Base-by-base conservation (phyloP, 2,329 filamentous ascomycete genomes). In the Fusarium graminum region DNA sequence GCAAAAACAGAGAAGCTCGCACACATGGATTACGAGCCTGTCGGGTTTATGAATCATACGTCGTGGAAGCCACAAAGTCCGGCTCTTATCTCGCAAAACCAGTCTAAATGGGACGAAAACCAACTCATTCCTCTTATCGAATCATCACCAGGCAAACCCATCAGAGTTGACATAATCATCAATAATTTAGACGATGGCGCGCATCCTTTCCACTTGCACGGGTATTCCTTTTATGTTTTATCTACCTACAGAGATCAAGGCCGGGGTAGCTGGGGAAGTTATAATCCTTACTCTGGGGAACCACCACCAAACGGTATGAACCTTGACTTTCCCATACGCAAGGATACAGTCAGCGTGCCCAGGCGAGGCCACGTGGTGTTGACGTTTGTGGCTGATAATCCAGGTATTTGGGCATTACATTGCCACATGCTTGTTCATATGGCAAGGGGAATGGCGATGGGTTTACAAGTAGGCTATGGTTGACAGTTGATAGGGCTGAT, bases 351-450 rank as follows among this genome's bases (percentile, higher is more conserved):
- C 4, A 60, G 28, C 10, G 46, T 60, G 7, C 58, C 58, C 0
- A n/a, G 58, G 1, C 4, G 58, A 0, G 58, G 58, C 1, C 58
- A 60, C 11, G 58, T 60, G 2, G 34, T 60, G 0, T 12, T 60
- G 9, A 4, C 55, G 0, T n/a, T 60, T 6, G 6, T 60, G 1
- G 55, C 34, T 4, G 34, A 45, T 9, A 60, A 60, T 10, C 58
- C 34, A 1, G 58, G 58, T 4, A 45, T 60, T 4, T 60, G 58
- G 58, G 58, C 58, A 3, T 12, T 60, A 1, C 58, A 60, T 42
- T 60, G 58, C 25, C 58, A 60, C 7, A 60, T 60, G 58, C 34
- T 60, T 4, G 58, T 60, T 7, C 58, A 60, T 26, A 60, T 60
- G 58, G 55, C 46, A 7, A 34, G n/a, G 13, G 58, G 58, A 2